These are phyloP conservation scores for Aspergillus egyptiacus DNA, from an alignment of 495 filamentous ascomycete genomes.

Conservation along the genomic window DNA sequence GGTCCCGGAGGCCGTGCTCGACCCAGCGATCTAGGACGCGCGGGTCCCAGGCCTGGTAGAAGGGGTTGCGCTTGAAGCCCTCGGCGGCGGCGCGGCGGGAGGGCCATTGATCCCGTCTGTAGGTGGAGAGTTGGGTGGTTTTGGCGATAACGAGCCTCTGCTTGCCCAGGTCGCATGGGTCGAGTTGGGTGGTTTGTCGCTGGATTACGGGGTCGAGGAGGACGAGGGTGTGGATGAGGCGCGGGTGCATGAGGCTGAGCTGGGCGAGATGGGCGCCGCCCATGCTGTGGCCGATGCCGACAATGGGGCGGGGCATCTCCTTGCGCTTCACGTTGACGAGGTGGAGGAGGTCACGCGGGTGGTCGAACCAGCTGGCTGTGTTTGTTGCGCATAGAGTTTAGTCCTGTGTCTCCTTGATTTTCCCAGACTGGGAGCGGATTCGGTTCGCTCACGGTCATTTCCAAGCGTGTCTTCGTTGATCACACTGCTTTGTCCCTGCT, in stretches of 20 bases:
- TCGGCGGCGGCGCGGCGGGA: conserved; percentile 54
- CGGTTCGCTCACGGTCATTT: conserved; percentile 77
- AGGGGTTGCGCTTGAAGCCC: conserved; percentile 53
- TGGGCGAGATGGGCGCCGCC: conserved; percentile 61
- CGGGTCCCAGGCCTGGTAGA: conserved; percentile 71
- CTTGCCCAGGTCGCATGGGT: conserved; percentile 19
- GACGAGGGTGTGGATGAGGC: conserved; percentile 69
- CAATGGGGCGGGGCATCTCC: conserved; percentile 79
- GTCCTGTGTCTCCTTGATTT: neutral
- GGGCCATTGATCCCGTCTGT: conserved; percentile 67
- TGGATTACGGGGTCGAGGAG: conserved; percentile 79
- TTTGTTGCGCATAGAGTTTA: conserved; percentile 14
- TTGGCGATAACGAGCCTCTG: conserved; percentile 29
- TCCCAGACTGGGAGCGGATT: no score
- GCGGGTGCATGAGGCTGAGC: conserved; percentile 56
- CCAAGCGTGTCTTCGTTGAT: conserved; percentile 69
- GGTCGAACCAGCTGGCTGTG: conserved; percentile 84
- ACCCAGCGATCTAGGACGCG: conserved; percentile 63
- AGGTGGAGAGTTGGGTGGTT: conserved; percentile 50
- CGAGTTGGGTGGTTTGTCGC: conserved; percentile 39
- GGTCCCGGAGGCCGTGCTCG: conserved; percentile 57
- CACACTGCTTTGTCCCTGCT: conserved; percentile 68
- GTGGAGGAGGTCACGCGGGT: conserved; percentile 80
- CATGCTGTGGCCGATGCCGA: conserved; percentile 88
- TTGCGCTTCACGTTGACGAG: conserved; percentile 78